These are phyloP conservation scores for Staphylotrichum tortipilum DNA, from an alignment of 495 filamentous ascomycete genomes.

Conservation along the genomic window DNA sequence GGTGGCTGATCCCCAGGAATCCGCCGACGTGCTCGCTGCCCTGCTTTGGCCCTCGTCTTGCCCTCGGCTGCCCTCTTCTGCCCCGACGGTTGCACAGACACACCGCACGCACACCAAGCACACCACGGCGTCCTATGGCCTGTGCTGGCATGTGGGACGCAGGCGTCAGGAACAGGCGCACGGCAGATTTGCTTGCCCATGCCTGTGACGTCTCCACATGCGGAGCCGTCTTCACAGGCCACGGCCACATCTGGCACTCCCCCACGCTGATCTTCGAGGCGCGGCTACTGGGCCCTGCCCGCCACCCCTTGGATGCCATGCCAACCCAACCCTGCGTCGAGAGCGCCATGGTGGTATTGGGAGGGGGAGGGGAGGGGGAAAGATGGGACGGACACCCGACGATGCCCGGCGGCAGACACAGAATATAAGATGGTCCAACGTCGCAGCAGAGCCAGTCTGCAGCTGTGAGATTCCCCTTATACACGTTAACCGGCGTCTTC, in stretches of 20 bases:
- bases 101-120: too few species aligned
- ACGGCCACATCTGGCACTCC: neutral
- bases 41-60: constrained; percentile 9
- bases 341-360: too few species aligned
- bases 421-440: constrained; percentile 22
- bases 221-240: neutral
- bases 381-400: constrained; percentile 9
- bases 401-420: neutral
- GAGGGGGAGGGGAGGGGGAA: too few species aligned
- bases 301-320: constrained; percentile 16
- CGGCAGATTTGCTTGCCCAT: constrained; percentile 2
- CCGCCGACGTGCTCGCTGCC: too few species aligned
- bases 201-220: neutral
- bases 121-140: too few species aligned
- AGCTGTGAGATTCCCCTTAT: constrained; percentile 5
- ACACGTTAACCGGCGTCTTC: constrained; percentile 6
- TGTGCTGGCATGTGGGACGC: constrained; percentile 1
- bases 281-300: constrained; percentile 22
- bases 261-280: constrained; percentile 10
- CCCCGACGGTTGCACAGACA: too few species aligned
- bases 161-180: constrained; percentile 1
- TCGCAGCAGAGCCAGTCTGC: constrained; percentile 7
- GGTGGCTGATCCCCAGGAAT: neutral
- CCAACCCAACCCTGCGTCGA: constrained; percentile 10
- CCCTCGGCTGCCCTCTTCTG: neutral